phyloP scores from a whole-genome alignment of 495 filamentous ascomycete genomes.

The Pyronema domesticum region DNA sequence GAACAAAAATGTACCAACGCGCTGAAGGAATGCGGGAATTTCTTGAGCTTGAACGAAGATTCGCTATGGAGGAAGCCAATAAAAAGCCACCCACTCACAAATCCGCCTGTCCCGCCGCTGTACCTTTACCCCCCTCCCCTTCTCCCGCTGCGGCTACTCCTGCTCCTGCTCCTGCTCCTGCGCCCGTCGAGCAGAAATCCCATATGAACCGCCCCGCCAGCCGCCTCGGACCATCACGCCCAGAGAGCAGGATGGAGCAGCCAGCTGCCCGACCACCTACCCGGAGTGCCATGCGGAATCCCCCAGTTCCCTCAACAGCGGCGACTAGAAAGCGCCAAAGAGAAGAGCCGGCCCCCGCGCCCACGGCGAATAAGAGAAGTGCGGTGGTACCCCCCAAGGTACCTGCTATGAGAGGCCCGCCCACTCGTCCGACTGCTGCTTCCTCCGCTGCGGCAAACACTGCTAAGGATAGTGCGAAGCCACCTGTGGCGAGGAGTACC shows the following conservation, averaged over 20 bases:
- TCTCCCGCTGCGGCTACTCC: neutral
- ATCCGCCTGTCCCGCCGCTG: slow-evolving; percentile 4
- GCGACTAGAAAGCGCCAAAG: too few relatives aligned
- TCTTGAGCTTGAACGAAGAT: slow-evolving; percentile 21
- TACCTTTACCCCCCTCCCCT: slow-evolving; percentile 12
- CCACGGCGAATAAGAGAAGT: too few relatives aligned
- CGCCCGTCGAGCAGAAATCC: slow-evolving; percentile 1
- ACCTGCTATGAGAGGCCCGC: too few relatives aligned
- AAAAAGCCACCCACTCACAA: slow-evolving; percentile 1
- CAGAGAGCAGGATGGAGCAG: slow-evolving; percentile 5
- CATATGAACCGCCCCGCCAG: slow-evolving; percentile 5
- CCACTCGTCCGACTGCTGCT: too few relatives aligned
- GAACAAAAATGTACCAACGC: slow-evolving; percentile 13
- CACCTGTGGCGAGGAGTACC: too few relatives aligned
- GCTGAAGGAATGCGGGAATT: slow-evolving; percentile 21
- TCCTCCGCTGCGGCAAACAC: too few relatives aligned
- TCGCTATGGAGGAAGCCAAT: slow-evolving; percentile 16
- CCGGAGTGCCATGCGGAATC: too few relatives aligned
- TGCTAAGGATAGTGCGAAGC: too few relatives aligned
- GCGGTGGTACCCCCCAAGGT: too few relatives aligned
- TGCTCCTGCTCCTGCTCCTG: slow-evolving; percentile 2
- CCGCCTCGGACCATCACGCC: slow-evolving; percentile 6
- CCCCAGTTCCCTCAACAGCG: too few relatives aligned
- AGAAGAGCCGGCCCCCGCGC: too few relatives aligned
- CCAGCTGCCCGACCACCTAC: neutral